A percentile compares a stretch with the other conserved stretches of the same genome.
These are phyloP conservation scores for Xylaria flabelliformis DNA, from an alignment of 495 filamentous ascomycete species.

Conservation along the genomic window DNA sequence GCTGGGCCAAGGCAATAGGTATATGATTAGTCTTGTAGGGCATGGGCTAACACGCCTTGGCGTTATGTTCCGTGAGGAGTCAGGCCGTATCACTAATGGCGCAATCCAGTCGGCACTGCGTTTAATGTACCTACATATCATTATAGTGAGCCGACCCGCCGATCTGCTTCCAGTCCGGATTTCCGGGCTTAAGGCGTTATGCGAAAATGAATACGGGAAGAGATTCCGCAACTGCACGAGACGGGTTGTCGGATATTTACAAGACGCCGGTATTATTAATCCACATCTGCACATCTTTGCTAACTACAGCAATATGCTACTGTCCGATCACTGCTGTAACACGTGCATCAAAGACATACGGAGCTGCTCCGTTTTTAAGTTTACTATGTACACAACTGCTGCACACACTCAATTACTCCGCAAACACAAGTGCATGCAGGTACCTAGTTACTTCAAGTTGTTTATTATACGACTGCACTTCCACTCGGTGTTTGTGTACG, in stretches of 20 bases:
- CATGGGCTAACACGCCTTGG: neutral
- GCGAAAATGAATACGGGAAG: neutral
- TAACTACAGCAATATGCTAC: neutral
- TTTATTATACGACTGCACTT: neutral
- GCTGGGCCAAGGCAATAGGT: neutral
- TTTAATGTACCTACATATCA: neutral
- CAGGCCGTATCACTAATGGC: neutral
- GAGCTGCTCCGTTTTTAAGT: neutral
- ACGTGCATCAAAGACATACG: neutral
- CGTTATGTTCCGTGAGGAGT: neutral
- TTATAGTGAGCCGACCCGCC: neutral
- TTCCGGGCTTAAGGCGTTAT: neutral
- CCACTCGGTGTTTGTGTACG: neutral
- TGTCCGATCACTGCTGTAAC: neutral
- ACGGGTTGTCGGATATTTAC: conserved; percentile 17
- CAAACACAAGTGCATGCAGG: neutral
- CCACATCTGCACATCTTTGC: conserved; percentile 9
- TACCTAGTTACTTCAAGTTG: neutral
- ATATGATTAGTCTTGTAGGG: neutral
- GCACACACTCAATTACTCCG: neutral
- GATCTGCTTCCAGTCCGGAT: neutral
- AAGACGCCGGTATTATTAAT: conserved; percentile 10
- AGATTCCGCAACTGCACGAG: neutral
- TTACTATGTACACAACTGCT: neutral
- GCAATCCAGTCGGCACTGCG: neutral